Evolutionary conservation across 352 stramenopile genomes (phyloP), one percentile per base, ranked within the genome.

Genomic region (Phytopythium cucurbitacearum): DNA sequence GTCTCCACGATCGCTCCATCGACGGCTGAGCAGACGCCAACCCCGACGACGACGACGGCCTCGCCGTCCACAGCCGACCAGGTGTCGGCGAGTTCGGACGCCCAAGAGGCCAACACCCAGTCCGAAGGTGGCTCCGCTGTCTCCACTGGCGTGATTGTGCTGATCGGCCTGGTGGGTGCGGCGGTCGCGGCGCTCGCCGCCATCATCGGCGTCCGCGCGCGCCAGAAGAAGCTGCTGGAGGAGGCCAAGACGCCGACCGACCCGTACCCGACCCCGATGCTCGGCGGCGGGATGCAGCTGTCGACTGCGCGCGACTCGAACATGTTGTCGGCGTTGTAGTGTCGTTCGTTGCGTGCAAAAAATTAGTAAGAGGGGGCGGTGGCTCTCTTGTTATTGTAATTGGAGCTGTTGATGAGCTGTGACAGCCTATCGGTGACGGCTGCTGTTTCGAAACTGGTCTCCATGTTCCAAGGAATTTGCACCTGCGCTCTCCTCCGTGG

Each of bases 141-240:
- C 40, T 62, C 60, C 33, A 54, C 60, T 0, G 62, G 71, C 16
- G 34, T 73, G 37, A 62, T 85, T 37, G 65, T 85, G n/a, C 10
- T 78, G 4, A 48, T 69, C 43, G 73, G 49, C 9, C 45, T 81
- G 11, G 51, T 82, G 21, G 71, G 60, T 48, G 71, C 59, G 10
- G 71, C 69, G 3, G 59, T 78, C 7, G 69, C 82, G 36, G 63
- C 59, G 15, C 58, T 85, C 13, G 71, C 55, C 3, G 69, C 59
- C 7, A 68, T 85, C 49, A 52, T 82, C 15, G 59, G 59, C 9
- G 40, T 80, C 21, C 69, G 74, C 39, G 49, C 46, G n/a, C 69
- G 64, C 51, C 71, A 85, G 51, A 65, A 72, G 45, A 80, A 76
- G 49, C 50, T 77, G 56, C 15, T 85, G 32, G 57, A 69, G 6